These are phyloP conservation scores for Knoxdaviesia proteae DNA, from an alignment of 2,329 filamentous ascomycete genomes.

Conservation along the genomic window DNA sequence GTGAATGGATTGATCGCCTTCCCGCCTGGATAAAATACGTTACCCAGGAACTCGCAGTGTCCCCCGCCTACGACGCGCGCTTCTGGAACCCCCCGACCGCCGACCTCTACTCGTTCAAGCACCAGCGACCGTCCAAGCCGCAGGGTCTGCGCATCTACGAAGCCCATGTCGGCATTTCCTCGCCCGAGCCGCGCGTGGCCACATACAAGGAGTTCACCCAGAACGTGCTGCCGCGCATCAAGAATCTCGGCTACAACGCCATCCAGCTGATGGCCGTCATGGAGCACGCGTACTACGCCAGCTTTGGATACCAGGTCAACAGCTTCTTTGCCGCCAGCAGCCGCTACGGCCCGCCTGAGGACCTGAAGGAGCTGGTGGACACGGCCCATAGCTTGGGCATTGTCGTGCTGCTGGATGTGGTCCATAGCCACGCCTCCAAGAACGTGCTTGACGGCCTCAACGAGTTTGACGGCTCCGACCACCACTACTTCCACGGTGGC, in stretches of 20 bases:
- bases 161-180: slow-evolving; percentile 95
- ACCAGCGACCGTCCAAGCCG: slow-evolving; percentile 65
- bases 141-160: slow-evolving; percentile 83
- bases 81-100: slow-evolving; percentile 84
- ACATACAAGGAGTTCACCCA: slow-evolving; percentile 96
- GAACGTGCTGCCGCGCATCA: slow-evolving; percentile 80
- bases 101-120: slow-evolving; percentile 68
- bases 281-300: slow-evolving; percentile 98
- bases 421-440: slow-evolving; percentile 95
- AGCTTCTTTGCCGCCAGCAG: slow-evolving; percentile 97
- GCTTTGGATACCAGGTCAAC: slow-evolving; percentile 97
- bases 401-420: slow-evolving; percentile 79
- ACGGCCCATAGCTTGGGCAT: slow-evolving; percentile 83
- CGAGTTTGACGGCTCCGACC: slow-evolving; percentile 85
- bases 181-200: slow-evolving; percentile 67
- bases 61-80: slow-evolving; percentile 78
- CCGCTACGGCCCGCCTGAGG: slow-evolving; percentile 80
- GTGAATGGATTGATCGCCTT: slow-evolving; percentile 67
- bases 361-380: slow-evolving; percentile 90
- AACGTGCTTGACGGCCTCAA: slow-evolving; percentile 92
- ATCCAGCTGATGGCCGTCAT: slow-evolving; percentile 98
- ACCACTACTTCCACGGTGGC: slow-evolving; percentile 88
- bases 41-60: slow-evolving; percentile 77
- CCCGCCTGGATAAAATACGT: slow-evolving; percentile 97
- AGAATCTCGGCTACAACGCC: slow-evolving; percentile 79